A percentile compares a stretch with the other conserved stretches of the same genome.
Evolutionary conservation across 1,284 basidiomycete species (phyloP).

Genomic region (Leccinum subfulvum): DNA sequence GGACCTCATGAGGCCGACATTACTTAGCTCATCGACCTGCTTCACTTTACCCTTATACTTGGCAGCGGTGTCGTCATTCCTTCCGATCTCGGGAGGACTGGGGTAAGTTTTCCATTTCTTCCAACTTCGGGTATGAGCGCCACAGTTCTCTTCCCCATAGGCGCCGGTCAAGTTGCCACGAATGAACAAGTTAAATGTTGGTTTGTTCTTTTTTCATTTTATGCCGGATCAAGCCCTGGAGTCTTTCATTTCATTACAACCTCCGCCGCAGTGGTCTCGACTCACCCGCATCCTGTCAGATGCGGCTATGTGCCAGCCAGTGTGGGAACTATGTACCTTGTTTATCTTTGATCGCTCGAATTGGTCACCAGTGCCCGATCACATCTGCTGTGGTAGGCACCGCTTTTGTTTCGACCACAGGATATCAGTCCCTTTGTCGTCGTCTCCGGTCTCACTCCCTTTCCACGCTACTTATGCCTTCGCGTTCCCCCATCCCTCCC

Average conservation of each 20-base stretch:
- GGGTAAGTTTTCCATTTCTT: background rate
- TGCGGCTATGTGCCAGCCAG: background rate
- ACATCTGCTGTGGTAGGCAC: conserved; percentile 27
- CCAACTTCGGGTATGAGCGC: background rate
- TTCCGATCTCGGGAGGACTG: background rate
- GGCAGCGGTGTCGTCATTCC: background rate
- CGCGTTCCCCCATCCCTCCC: conserved; percentile 16
- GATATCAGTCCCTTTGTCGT: conserved; percentile 34
- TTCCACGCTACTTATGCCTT: conserved; percentile 31
- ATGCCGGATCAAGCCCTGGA: background rate
- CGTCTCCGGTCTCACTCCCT: conserved; percentile 15
- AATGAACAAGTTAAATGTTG: background rate
- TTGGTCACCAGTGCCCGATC: conserved; percentile 32
- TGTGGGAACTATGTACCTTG: conserved; percentile 14
- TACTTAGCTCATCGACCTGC: background rate
- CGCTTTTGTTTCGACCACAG: conserved; percentile 35
- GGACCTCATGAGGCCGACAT: background rate
- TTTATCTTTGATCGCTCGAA: conserved; percentile 4
- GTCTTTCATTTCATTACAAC: background rate
- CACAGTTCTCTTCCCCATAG: background rate
- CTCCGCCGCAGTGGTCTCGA: background rate
- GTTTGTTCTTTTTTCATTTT: background rate
- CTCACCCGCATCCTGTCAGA: background rate
- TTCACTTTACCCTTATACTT: background rate
- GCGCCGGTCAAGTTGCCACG: background rate